Evolutionary conservation across 768 basidiomycete genomes (phyloP).

Genomic region (Rhizopogon sp.): DNA sequence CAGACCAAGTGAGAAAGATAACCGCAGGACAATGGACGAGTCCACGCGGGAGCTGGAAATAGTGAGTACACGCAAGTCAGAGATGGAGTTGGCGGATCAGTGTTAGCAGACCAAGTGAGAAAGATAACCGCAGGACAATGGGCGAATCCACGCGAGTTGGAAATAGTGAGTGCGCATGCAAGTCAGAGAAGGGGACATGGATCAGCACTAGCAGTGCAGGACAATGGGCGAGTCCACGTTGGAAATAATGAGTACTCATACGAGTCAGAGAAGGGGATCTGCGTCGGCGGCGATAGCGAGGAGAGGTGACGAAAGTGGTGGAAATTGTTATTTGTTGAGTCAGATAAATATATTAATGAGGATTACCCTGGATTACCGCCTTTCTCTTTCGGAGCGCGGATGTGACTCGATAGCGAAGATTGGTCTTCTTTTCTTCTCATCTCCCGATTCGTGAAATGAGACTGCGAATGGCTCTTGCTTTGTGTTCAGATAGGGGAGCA

Average conservation of each 20-base stretch:
- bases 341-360: not conserved
- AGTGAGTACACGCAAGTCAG: not conserved
- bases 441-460: not conserved
- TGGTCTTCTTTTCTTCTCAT: not conserved
- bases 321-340: not conserved
- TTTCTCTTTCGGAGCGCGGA: not conserved
- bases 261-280: too few species aligned
- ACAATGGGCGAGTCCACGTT: not conserved
- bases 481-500: not conserved
- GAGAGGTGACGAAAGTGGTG: not conserved
- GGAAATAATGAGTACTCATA: not conserved
- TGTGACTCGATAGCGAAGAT: not conserved
- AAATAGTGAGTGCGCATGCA: not conserved
- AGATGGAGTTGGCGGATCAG: not conserved
- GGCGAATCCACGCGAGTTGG: not conserved
- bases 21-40: not conserved
- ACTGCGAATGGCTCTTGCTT: not conserved
- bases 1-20: not conserved
- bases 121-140: not conserved
- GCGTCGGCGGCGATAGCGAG: not conserved
- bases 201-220: not conserved
- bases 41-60: not conserved
- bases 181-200: not conserved
- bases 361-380: not conserved
- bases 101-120: not conserved